These are phyloP conservation scores for Sarcocystis neurona DNA, from an alignment of 169 alveolate genomes.

Conservation along the genomic window DNA sequence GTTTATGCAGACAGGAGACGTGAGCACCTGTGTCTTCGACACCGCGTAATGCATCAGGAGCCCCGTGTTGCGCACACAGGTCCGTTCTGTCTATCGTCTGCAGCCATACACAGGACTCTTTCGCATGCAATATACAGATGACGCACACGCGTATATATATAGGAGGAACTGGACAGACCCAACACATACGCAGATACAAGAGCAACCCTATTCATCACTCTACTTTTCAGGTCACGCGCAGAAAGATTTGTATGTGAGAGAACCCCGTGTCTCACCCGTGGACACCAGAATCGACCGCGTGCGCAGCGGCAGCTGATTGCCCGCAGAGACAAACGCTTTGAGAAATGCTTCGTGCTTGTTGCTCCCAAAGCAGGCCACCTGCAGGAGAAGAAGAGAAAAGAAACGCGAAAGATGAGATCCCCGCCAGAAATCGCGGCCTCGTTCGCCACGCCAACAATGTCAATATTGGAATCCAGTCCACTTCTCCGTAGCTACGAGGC, in stretches of 20 bases:
- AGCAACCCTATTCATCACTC: neutral
- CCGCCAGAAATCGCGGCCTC: neutral
- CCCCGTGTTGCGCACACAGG: too few relatives aligned
- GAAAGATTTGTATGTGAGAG: too few relatives aligned
- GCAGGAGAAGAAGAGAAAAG: neutral
- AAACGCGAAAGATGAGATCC: neutral
- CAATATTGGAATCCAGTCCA: too few relatives aligned
- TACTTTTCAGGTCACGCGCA: too few relatives aligned
- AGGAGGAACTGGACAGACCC: neutral
- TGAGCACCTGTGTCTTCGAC: too few relatives aligned
- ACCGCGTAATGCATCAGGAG: too few relatives aligned
- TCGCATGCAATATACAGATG: neutral
- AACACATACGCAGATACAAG: neutral
- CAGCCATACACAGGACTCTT: too few relatives aligned
- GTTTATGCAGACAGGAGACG: too few relatives aligned
- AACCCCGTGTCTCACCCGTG: slow-evolving; percentile 21
- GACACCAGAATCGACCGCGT: slow-evolving; percentile 21
- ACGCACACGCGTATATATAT: neutral
- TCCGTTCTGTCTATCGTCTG: too few relatives aligned
- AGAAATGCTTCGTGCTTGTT: slow-evolving; percentile 86
- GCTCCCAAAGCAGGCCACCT: slow-evolving; percentile 79
- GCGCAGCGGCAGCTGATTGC: slow-evolving; percentile 75
- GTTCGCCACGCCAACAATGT: too few relatives aligned
- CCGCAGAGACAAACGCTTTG: slow-evolving; percentile 85
- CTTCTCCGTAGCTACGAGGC: too few relatives aligned